Conservation (phyloP, 192 early-diverging fungal genomes). For the Entomortierella beljakovae region DNA sequence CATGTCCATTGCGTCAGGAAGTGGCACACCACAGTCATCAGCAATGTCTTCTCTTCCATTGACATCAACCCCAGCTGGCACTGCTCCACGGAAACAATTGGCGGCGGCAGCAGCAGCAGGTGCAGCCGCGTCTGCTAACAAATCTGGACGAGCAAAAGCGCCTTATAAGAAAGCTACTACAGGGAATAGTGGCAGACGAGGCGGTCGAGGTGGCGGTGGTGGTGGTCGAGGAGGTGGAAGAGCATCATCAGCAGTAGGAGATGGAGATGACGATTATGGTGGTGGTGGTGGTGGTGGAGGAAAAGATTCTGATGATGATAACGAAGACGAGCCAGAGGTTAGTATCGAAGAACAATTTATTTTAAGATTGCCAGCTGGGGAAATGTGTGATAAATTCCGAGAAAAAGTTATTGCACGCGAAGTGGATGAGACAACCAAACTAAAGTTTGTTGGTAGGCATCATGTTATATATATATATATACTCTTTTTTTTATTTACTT, state of each 20-base stretch:
- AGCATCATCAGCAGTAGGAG: neutral
- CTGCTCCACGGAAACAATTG: constrained; percentile 40
- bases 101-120: constrained; percentile 47
- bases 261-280: constrained; percentile 8
- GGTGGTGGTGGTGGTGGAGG: constrained; percentile 1
- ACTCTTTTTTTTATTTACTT: neutral
- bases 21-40: neutral
- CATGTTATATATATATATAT: neutral
- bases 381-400: constrained; percentile 61
- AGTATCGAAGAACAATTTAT: constrained; percentile 89
- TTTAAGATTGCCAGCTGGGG: constrained; percentile 71
- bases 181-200: constrained; percentile 3
- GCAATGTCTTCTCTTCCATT: constrained; percentile 7
- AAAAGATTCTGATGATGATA: constrained; percentile 57
- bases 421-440: constrained; percentile 59
- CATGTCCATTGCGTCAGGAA: constrained; percentile 10
- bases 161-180: constrained; percentile 18
- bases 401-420: constrained; percentile 60
- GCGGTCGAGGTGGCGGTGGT: constrained; percentile 16
- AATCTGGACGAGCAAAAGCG: constrained; percentile 30
- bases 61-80: constrained; percentile 29
- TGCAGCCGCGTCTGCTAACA: constrained; percentile 22
- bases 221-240: constrained; percentile 27
- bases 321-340: constrained; percentile 75
- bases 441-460: constrained; percentile 49